Evolutionary conservation across 306 rosid species (phyloP).

Genomic region (Cicer yamashitae): DNA sequence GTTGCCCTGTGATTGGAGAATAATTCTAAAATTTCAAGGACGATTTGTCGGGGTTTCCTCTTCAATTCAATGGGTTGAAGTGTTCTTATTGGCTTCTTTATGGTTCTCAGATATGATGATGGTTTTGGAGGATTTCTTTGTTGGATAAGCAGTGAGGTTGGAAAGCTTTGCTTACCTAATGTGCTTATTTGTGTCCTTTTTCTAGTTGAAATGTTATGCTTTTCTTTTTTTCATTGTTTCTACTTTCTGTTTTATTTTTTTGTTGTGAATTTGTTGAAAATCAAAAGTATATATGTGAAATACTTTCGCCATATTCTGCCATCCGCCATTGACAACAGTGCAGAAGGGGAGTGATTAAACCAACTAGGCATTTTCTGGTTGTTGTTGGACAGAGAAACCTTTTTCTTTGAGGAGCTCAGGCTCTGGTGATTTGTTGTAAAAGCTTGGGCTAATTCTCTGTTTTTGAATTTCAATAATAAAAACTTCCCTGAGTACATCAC

Average conservation of each 20-base stretch:
- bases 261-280: neutral
- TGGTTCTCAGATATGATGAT: conserved; percentile 19
- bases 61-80: neutral
- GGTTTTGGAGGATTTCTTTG: conserved; percentile 25
- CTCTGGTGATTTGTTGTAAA: too few species aligned
- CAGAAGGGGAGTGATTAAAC: too few species aligned
- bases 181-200: neutral
- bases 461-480: too few species aligned
- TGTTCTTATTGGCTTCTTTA: neutral
- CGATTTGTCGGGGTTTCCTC: conserved; percentile 17
- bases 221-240: neutral
- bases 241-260: neutral
- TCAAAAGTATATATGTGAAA: neutral
- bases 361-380: too few species aligned
- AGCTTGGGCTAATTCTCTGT: too few species aligned
- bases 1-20: conserved; percentile 3
- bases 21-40: conserved; percentile 15
- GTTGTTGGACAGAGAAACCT: too few species aligned
- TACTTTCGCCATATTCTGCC: neutral
- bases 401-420: too few species aligned
- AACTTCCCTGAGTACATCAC: too few species aligned
- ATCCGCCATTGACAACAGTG: too few species aligned
- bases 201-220: neutral
- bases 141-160: neutral
- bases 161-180: neutral